These are phyloP conservation scores for Fusarium sambucinum DNA, from an alignment of 2,329 filamentous ascomycete species.

Conservation along the genomic window DNA sequence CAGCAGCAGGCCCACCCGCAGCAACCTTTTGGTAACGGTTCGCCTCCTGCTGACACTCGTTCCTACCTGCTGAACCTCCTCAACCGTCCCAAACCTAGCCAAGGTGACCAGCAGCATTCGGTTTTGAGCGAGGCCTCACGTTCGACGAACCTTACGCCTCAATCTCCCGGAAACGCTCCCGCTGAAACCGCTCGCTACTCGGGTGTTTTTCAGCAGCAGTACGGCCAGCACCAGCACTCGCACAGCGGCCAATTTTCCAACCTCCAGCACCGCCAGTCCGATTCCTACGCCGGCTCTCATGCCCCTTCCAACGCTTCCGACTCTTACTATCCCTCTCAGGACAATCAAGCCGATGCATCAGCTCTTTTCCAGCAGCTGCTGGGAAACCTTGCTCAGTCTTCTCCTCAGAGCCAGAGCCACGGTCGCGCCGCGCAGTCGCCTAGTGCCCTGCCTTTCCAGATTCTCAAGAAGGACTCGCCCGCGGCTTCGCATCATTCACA, in stretches of 20 bases:
- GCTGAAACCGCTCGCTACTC: constrained; percentile 49
- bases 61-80: constrained; percentile 88
- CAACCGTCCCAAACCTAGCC: constrained; percentile 78
- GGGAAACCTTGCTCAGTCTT: constrained; percentile 55
- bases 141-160: constrained; percentile 60
- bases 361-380: constrained; percentile 56
- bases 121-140: constrained; percentile 58
- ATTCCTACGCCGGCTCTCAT: constrained; percentile 47
- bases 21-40: constrained; percentile 60
- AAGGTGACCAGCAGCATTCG: constrained; percentile 62
- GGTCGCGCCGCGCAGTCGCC: constrained; percentile 46
- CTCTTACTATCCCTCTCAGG: constrained; percentile 52
- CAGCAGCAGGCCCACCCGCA: constrained; percentile 42
- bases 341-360: constrained; percentile 54
- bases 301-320: constrained; percentile 44
- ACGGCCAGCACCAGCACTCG: constrained; percentile 40
- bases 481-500: constrained; percentile 55
- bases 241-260: constrained; percentile 42
- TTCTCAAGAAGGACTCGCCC: constrained; percentile 65
- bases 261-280: constrained; percentile 46
- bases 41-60: constrained; percentile 77
- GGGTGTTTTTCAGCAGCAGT: constrained; percentile 49
- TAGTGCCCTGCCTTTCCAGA: constrained; percentile 57
- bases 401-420: constrained; percentile 58
- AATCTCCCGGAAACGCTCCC: constrained; percentile 53